A percentile compares a stretch with the other conserved stretches of the same genome.
Evolutionary conservation across 2,329 filamentous ascomycete species (phyloP).

Genomic region (Epichloe baconii): DNA sequence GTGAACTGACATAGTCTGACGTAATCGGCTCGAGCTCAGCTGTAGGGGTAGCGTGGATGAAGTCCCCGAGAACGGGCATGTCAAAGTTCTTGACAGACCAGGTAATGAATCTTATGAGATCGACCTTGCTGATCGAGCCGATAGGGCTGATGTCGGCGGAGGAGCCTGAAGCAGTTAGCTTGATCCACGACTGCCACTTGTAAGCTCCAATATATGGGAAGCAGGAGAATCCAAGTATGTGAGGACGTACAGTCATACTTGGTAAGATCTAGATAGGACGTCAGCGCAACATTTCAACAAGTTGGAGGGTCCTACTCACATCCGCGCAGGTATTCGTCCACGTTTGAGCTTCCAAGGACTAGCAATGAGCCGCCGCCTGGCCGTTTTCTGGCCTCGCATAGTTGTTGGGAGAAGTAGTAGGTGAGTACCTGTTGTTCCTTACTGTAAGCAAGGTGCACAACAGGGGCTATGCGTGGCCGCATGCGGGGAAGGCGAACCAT

Average conservation of each 20-base stretch:
- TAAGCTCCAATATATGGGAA: neutral
- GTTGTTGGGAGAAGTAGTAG: slow-evolving; percentile 34
- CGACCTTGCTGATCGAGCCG: slow-evolving; percentile 35
- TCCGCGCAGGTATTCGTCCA: slow-evolving; percentile 13
- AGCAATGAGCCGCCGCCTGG: slow-evolving; percentile 14
- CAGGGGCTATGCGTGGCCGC: neutral
- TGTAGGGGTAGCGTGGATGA: slow-evolving; percentile 44
- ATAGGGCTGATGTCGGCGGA: slow-evolving; percentile 28
- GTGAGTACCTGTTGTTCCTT: neutral
- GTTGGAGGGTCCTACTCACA: neutral
- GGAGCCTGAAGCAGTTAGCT: slow-evolving; percentile 3
- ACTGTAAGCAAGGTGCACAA: neutral
- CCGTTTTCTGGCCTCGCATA: slow-evolving; percentile 10
- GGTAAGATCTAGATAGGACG: slow-evolving; percentile 17
- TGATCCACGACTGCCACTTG: neutral
- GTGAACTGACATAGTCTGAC: slow-evolving; percentile 14
- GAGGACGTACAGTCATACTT: slow-evolving; percentile 15
- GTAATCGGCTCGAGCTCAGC: slow-evolving; percentile 35
- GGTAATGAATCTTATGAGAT: slow-evolving; percentile 51
- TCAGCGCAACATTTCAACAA: neutral
- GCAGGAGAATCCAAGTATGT: neutral
- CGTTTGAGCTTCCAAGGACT: slow-evolving; percentile 17
- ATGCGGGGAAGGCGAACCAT: slow-evolving; percentile 33
- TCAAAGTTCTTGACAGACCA: slow-evolving; percentile 42
- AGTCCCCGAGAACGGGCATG: slow-evolving; percentile 48